phyloP scores from a whole-genome alignment of 768 basidiomycete genomes.

The Trichaptum fuscoviolaceum region DNA sequence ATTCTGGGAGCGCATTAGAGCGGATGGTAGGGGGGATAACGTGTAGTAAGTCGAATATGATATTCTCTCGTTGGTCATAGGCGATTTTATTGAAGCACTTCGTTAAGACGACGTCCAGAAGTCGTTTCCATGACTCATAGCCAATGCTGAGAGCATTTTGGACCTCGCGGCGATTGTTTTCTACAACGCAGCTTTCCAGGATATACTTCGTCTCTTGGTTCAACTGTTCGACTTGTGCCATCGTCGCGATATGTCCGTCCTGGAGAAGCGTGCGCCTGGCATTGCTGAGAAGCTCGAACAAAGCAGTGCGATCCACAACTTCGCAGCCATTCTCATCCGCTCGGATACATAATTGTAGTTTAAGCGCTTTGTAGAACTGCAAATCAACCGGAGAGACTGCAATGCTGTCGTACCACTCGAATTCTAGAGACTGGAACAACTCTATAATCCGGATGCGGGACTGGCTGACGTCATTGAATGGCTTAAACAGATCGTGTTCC shows the following conservation, averaged over 20 bases:
- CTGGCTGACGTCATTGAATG: slow-evolving; percentile 73
- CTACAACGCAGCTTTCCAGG: slow-evolving; percentile 76
- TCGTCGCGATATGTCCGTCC: slow-evolving; percentile 61
- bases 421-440: slow-evolving; percentile 78
- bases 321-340: slow-evolving; percentile 72
- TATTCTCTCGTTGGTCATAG: slow-evolving; percentile 76
- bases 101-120: slow-evolving; percentile 79
- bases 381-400: slow-evolving; percentile 51
- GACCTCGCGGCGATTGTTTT: slow-evolving; percentile 85
- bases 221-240: slow-evolving; percentile 60
- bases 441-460: slow-evolving; percentile 84
- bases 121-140: slow-evolving; percentile 79
- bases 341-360: slow-evolving; percentile 66
- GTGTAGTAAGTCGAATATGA: slow-evolving; percentile 86
- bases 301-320: slow-evolving; percentile 67
- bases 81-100: slow-evolving; percentile 84
- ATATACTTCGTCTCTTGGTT: slow-evolving; percentile 68
- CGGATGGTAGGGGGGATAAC: slow-evolving; percentile 69
- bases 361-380: slow-evolving; percentile 59
- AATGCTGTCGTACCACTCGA: slow-evolving; percentile 83
- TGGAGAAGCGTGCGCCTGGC: slow-evolving; percentile 58
- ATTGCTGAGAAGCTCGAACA: slow-evolving; percentile 62
- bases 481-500: slow-evolving; percentile 46
- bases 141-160: slow-evolving; percentile 61
- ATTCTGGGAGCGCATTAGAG: slow-evolving; percentile 58